A percentile compares a stretch with the other conserved stretches of the same genome.
Evolutionary conservation across 2,329 filamentous ascomycete genomes (phyloP).

Genomic region (Fusarium denticulatum): DNA sequence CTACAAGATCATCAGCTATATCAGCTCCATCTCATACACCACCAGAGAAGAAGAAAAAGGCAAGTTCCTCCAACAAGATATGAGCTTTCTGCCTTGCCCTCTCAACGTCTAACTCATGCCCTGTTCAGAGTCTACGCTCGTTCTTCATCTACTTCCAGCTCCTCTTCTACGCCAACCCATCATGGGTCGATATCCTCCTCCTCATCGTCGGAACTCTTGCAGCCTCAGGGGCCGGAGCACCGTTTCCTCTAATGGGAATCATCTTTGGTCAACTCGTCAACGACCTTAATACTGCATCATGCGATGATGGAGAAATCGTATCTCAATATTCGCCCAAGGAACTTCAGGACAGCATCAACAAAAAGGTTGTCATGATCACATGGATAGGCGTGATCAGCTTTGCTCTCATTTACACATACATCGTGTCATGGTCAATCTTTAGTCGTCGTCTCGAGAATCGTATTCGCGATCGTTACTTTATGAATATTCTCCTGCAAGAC

Average conservation of each 20-base stretch:
- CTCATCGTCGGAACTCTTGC: conserved; percentile 54
- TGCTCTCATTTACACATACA: conserved; percentile 70
- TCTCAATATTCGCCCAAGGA: conserved; percentile 38
- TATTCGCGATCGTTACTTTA: conserved; percentile 69
- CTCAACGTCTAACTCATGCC: conserved; percentile 5
- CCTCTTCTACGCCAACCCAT: conserved; percentile 57
- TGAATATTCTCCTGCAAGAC: conserved; percentile 68
- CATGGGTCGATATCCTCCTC: conserved; percentile 55
- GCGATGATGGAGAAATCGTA: conserved; percentile 47
- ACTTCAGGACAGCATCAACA: conserved; percentile 59
- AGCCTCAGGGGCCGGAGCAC: conserved; percentile 67
- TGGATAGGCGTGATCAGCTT: conserved; percentile 73
- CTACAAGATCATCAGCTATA: conserved; percentile 20
- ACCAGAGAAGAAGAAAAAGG: conserved; percentile 20
- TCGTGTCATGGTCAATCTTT: conserved; percentile 71
- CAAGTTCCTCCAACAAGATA: not conserved
- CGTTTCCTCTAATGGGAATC: conserved; percentile 71
- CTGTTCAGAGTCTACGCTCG: conserved; percentile 25
- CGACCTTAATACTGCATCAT: conserved; percentile 67
- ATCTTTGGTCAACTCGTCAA: conserved; percentile 72
- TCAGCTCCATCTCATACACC: conserved; percentile 13
- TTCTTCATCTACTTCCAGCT: conserved; percentile 56
- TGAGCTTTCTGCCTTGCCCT: not conserved
- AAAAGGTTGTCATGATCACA: conserved; percentile 69
- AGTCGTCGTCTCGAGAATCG: conserved; percentile 72